Percentiles rank a stretch among this genome's conserved stretches.
Evolutionary conservation across 2,329 filamentous ascomycete species (phyloP).

Genomic region (Furcasterigmium sp.): DNA sequence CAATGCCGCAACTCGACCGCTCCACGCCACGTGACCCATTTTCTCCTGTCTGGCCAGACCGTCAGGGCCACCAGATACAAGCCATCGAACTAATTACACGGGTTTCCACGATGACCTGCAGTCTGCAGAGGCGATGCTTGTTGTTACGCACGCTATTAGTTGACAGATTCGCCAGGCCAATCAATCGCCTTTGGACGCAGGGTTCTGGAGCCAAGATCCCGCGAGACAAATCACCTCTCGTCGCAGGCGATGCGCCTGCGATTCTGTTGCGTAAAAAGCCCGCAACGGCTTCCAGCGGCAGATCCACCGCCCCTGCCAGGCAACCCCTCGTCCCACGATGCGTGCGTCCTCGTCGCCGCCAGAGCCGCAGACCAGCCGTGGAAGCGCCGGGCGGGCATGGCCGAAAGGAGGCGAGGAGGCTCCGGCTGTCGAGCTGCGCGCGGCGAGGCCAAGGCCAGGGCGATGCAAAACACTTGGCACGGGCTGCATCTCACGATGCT

Average conservation of each 20-base stretch:
- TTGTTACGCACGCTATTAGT: too few relatives aligned
- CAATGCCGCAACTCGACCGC: too few relatives aligned
- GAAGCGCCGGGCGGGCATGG: constrained; percentile 1
- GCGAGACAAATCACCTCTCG: neutral
- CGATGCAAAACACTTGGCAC: neutral
- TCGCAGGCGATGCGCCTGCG: neutral
- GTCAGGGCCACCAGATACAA: too few relatives aligned
- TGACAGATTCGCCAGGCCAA: too few relatives aligned
- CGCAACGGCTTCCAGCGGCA: constrained; percentile 1
- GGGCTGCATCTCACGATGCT: neutral
- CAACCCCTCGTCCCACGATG: too few relatives aligned
- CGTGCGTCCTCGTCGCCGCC: neutral
- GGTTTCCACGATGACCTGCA: too few relatives aligned
- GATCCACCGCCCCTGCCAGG: neutral
- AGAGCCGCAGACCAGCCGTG: constrained; percentile 2
- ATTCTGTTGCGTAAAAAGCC: constrained; percentile 3
- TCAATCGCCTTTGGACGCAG: neutral
- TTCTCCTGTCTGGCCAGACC: too few relatives aligned
- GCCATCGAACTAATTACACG: too few relatives aligned
- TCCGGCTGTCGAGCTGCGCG: too few relatives aligned
- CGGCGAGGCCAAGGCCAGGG: too few relatives aligned
- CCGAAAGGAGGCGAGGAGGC: neutral
- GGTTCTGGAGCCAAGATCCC: neutral
- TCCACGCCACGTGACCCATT: too few relatives aligned
- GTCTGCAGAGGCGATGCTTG: too few relatives aligned